phyloP scores from a whole-genome alignment of 352 stramenopile genomes.

The Phytophthora crassamura region DNA sequence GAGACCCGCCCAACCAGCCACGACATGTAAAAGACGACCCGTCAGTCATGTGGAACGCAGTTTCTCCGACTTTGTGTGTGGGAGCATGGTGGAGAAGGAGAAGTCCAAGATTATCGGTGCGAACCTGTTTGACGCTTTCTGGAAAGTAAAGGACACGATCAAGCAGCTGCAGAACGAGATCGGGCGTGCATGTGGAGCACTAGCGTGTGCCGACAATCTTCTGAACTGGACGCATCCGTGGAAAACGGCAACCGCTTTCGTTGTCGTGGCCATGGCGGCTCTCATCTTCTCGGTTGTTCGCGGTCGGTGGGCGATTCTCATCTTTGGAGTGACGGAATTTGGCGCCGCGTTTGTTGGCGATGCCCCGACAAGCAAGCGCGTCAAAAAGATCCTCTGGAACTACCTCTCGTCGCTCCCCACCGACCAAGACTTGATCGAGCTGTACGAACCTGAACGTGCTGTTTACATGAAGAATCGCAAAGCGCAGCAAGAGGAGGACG shows the following conservation, averaged over 20 bases:
- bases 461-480: slow-evolving; percentile 66
- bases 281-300: slow-evolving; percentile 75
- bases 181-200: slow-evolving; percentile 66
- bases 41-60: slow-evolving; percentile 54
- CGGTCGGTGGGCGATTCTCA: slow-evolving; percentile 75
- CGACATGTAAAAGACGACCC: slow-evolving; percentile 26
- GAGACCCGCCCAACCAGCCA: slow-evolving; percentile 9
- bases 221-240: slow-evolving; percentile 91
- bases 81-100: slow-evolving; percentile 75
- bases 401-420: slow-evolving; percentile 82
- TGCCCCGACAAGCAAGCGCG: slow-evolving; percentile 77
- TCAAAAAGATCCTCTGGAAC: slow-evolving; percentile 84
- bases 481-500: slow-evolving; percentile 54
- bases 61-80: slow-evolving; percentile 77
- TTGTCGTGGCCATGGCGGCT: slow-evolving; percentile 48
- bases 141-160: slow-evolving; percentile 87
- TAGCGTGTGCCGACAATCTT: slow-evolving; percentile 81
- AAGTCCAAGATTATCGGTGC: slow-evolving; percentile 69
- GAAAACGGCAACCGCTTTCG: slow-evolving; percentile 79
- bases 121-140: slow-evolving; percentile 80
- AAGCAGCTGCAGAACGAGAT: slow-evolving; percentile 81
- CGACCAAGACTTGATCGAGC: slow-evolving; percentile 79
- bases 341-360: slow-evolving; percentile 80
- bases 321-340: slow-evolving; percentile 83
- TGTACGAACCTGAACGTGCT: slow-evolving; percentile 71